Evolutionary conservation across 805 yeast genomes (phyloP).

Genomic region (Schwanniomyces yamadae): DNA sequence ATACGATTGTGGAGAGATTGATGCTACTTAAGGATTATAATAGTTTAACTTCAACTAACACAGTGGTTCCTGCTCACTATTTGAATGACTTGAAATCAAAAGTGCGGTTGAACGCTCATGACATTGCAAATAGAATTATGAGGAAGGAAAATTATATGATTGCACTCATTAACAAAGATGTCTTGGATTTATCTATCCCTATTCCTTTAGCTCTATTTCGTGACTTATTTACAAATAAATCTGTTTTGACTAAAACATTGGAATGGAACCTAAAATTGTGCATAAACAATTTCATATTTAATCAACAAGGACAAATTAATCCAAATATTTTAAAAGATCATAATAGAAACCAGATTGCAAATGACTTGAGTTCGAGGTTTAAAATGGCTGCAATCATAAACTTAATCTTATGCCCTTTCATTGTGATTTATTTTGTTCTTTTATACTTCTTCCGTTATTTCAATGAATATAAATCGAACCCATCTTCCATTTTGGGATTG

Average conservation of each 20-base stretch:
- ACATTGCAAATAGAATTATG: slow-evolving; percentile 94
- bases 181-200: slow-evolving; percentile 60
- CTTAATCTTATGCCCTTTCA: slow-evolving; percentile 78
- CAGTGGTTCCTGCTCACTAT: slow-evolving; percentile 22
- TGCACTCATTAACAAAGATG: slow-evolving; percentile 78
- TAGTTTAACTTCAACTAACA: slow-evolving; percentile 53
- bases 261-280: slow-evolving; percentile 95
- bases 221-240: slow-evolving; percentile 19
- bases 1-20: slow-evolving; percentile 71
- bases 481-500: slow-evolving; percentile 64
- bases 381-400: slow-evolving; percentile 85
- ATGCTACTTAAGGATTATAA: slow-evolving; percentile 78
- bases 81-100: slow-evolving; percentile 62
- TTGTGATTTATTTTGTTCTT: slow-evolving; percentile 77
- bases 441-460: slow-evolving; percentile 87
- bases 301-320: slow-evolving; percentile 77
- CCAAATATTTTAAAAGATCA: slow-evolving; percentile 67
- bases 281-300: slow-evolving; percentile 81
- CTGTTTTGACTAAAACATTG: slow-evolving; percentile 73
- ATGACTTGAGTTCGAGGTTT: slow-evolving; percentile 75
- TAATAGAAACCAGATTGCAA: slow-evolving; percentile 62
- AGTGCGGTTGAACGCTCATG: slow-evolving; percentile 83
- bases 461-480: slow-evolving; percentile 88
- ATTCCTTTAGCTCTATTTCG: slow-evolving; percentile 10
- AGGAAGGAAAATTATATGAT: slow-evolving; percentile 91